A percentile compares a stretch with the other conserved stretches of the same genome.
Conservation (phyloP, 441 rosid genomes). For the Codiaeum variegatum region DNA sequence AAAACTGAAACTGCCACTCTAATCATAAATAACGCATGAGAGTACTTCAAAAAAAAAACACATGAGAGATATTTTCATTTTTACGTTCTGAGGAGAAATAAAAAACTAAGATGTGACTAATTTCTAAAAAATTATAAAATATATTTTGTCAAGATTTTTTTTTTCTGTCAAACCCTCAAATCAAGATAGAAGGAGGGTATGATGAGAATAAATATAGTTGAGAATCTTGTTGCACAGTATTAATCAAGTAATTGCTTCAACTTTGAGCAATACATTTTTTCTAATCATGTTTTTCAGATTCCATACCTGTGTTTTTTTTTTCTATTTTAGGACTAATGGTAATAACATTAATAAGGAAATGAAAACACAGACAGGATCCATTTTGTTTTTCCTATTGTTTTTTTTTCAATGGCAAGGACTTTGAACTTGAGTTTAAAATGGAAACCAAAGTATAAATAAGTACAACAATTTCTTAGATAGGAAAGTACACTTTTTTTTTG, state of each 20-base stretch:
- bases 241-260: constrained; percentile 8
- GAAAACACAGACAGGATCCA: background rate
- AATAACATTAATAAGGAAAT: background rate
- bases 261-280: background rate
- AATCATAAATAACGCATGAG: too few species aligned
- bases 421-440: background rate
- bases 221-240: background rate
- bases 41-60: too few species aligned
- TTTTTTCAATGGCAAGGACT: background rate
- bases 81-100: too few species aligned
- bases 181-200: background rate
- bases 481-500: background rate
- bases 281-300: background rate
- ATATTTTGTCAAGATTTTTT: too few species aligned
- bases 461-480: background rate
- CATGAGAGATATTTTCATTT: too few species aligned
- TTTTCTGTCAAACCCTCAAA: too few species aligned
- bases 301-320: background rate
- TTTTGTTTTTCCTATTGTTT: background rate
- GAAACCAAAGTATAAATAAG: background rate
- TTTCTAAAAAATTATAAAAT: too few species aligned
- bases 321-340: background rate
- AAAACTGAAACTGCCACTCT: too few species aligned
- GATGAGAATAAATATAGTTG: background rate
- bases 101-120: too few species aligned